Evolutionary conservation across 345 rosid species (phyloP).

Genomic region (Sisymbrium altissimum): DNA sequence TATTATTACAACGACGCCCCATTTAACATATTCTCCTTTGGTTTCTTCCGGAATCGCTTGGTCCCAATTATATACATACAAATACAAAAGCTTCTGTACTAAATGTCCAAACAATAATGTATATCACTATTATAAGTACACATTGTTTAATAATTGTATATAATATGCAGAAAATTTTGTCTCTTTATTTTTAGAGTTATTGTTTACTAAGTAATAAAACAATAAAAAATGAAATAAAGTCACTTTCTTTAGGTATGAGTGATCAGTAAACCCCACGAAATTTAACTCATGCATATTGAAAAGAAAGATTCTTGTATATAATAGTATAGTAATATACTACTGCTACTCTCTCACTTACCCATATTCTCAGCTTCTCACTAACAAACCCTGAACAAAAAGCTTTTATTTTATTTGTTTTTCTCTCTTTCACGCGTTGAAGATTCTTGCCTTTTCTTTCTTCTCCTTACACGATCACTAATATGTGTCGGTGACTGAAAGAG

Average conservation of each 20-base stretch:
- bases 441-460: slow-evolving; percentile 19
- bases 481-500: slow-evolving; percentile 32
- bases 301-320: slow-evolving; percentile 27
- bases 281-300: slow-evolving; percentile 36
- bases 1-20: slow-evolving; percentile 5
- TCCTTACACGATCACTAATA: slow-evolving; percentile 30
- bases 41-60: slow-evolving; percentile 26
- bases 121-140: neutral
- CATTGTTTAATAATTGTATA: slow-evolving; percentile 1
- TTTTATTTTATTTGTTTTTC: neutral
- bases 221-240: neutral
- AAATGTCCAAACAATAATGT: slow-evolving; percentile 18
- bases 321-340: neutral
- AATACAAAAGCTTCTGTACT: slow-evolving; percentile 2
- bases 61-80: slow-evolving; percentile 22
- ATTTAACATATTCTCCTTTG: slow-evolving; percentile 29
- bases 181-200: neutral
- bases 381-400: neutral
- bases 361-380: neutral
- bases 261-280: slow-evolving; percentile 19
- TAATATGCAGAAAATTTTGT: slow-evolving; percentile 15
- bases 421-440: slow-evolving; percentile 34
- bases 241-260: slow-evolving; percentile 15
- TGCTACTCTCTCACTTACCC: slow-evolving; percentile 12
- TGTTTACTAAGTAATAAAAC: neutral